Evolutionary conservation across 805 yeast species (phyloP).

Genomic region (Alloascoidea hylecoeti): DNA sequence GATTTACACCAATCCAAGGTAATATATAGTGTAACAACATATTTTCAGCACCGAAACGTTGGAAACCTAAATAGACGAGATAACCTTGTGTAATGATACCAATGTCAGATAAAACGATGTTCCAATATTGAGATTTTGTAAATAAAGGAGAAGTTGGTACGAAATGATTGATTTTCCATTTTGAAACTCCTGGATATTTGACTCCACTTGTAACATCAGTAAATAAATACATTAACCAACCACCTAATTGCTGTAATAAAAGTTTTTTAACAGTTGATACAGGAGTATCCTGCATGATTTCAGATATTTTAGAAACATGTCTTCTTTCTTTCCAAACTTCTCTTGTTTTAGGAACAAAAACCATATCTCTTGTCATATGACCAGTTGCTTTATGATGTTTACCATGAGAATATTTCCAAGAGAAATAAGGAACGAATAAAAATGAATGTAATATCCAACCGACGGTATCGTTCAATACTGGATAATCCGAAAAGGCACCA

Average conservation of each 20-base stretch:
- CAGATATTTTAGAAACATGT: no score
- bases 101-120: constrained; percentile 55
- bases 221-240: constrained; percentile 56
- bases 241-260: constrained; percentile 59
- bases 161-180: constrained; percentile 48
- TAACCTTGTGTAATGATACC: constrained; percentile 44
- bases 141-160: constrained; percentile 62
- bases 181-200: constrained; percentile 31
- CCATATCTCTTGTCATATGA: constrained; percentile 71
- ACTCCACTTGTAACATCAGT: constrained; percentile 77
- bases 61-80: constrained; percentile 44
- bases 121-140: constrained; percentile 60
- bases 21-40: constrained; percentile 56
- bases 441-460: constrained; percentile 79
- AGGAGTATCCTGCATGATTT: constrained; percentile 65
- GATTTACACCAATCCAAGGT: constrained; percentile 73
- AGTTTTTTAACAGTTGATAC: constrained; percentile 41
- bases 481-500: constrained; percentile 67
- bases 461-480: constrained; percentile 56
- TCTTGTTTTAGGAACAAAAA: constrained; percentile 64
- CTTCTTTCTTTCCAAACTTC: constrained; percentile 28
- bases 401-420: constrained; percentile 76
- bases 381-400: constrained; percentile 90
- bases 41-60: constrained; percentile 47
- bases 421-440: constrained; percentile 71